Evolutionary conservation across 345 rosid genomes (phyloP).

Genomic region (Streptanthus diversifolius): DNA sequence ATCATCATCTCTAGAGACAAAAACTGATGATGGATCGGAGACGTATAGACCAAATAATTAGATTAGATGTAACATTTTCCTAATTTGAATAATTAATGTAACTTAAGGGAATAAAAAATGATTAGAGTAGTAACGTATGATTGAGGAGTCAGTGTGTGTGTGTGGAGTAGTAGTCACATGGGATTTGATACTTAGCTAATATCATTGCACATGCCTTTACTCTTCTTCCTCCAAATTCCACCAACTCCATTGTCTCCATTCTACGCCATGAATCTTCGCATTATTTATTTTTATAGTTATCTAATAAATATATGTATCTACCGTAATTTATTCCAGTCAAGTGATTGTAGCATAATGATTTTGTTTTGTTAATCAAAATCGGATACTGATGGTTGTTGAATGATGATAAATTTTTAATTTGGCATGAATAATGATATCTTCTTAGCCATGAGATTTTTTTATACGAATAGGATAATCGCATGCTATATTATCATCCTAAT

Average conservation of each 20-base stretch:
- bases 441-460: neutral
- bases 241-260: slow-evolving; percentile 34
- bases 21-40: slow-evolving; percentile 6
- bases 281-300: neutral
- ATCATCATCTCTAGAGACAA: slow-evolving; percentile 1
- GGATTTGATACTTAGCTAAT: slow-evolving; percentile 29
- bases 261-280: slow-evolving; percentile 20
- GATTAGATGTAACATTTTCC: slow-evolving; percentile 16
- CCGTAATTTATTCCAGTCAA: slow-evolving; percentile 3
- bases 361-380: neutral
- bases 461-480: neutral
- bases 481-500: neutral
- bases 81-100: slow-evolving; percentile 1
- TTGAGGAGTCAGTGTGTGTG: slow-evolving; percentile 31
- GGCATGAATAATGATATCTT: neutral
- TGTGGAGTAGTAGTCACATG: slow-evolving; percentile 35
- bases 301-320: neutral
- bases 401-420: neutral
- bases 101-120: neutral
- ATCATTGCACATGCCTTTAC: slow-evolving; percentile 34
- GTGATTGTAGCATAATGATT: neutral
- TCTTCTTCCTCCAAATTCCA: slow-evolving; percentile 28
- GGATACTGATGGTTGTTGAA: neutral
- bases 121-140: slow-evolving; percentile 18
- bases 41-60: slow-evolving; percentile 2